Base-by-base conservation (phyloP, 176 grass and related monocot species). In the Luzula sylvatica region DNA sequence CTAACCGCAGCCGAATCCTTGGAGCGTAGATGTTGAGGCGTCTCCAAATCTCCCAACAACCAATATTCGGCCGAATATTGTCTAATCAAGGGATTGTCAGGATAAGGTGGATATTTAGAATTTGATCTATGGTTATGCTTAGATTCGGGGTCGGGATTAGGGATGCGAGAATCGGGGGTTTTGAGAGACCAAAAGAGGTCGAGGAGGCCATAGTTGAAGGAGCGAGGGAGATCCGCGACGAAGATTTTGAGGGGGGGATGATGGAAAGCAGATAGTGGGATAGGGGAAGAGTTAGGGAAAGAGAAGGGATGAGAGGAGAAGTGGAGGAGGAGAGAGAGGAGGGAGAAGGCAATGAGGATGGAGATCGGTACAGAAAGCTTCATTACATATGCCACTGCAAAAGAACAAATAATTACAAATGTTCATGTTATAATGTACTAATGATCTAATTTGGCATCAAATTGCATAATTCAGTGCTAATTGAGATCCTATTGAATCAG, bases 51-150 rank as follows among this genome's bases (percentile, higher is more conserved):
- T 1, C 41, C 52, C 12, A 98, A 68, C 30, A 98, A 73, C 85
- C 92, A 98, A 65, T 90, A 98, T 85, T 98, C 85, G 42, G 92
- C 72, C 55, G 75, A 89, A 68, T 90, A 98, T 75, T 87, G 92
- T 61, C 79, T 56, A 46, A 93, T 93, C 35, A 93, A 75, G 3
- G 81, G 77, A 52, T 46, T 86, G 13, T 68, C 62, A 0, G 87
- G 87, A 77, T 93, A 93, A 18, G 46, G 74, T 20, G 81, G 67
- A 39, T 28, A 57, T 12, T 44, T 46, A 8, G 17, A 2, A 5
- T 25, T 23, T 12, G 3, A 9, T 2, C 54, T 52, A n/a, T n/a
- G n/a, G n/a, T 35, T 35, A 35, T 0, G 9, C 9, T 35, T 35
- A 4, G 1, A 35, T 7, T 35, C 9, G 61, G 28, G 5, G 0